These are phyloP conservation scores for Penicillium ochrochloron DNA, from an alignment of 495 filamentous ascomycete species.

Conservation along the genomic window DNA sequence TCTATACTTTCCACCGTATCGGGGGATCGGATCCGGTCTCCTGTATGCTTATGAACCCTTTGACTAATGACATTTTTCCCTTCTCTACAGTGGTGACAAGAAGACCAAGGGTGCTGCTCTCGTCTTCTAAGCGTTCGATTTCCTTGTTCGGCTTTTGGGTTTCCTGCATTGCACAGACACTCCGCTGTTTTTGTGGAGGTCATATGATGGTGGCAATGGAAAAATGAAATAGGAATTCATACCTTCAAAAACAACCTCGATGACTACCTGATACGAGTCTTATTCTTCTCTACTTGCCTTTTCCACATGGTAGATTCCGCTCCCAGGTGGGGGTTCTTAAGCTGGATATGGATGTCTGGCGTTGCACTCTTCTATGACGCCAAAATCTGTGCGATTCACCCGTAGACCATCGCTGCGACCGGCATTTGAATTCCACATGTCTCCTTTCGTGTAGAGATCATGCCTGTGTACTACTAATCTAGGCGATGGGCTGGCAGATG, in stretches of 20 bases:
- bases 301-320: background rate
- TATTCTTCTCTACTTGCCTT: background rate
- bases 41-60: background rate
- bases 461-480: background rate
- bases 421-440: background rate
- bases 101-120: constrained; percentile 99
- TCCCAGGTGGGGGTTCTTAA: background rate
- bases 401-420: background rate
- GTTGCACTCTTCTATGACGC: background rate
- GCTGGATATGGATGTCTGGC: background rate
- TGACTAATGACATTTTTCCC: constrained; percentile 32
- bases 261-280: constrained; percentile 46
- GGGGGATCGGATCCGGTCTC: background rate
- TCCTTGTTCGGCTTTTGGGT: constrained; percentile 56
- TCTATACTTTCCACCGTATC: background rate
- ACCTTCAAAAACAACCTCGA: constrained; percentile 50
- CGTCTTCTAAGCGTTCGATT: constrained; percentile 80
- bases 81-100: constrained; percentile 90
- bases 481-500: background rate
- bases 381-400: background rate
- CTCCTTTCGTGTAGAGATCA: background rate
- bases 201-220: constrained; percentile 55
- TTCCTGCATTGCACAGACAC: constrained; percentile 50
- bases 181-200: constrained; percentile 43
- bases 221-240: constrained; percentile 57